Evolutionary conservation across 192 early-diverging fungal species (phyloP), one percentile per base, ranked within the genome.

Genomic region (Chytriomyces confervae): DNA sequence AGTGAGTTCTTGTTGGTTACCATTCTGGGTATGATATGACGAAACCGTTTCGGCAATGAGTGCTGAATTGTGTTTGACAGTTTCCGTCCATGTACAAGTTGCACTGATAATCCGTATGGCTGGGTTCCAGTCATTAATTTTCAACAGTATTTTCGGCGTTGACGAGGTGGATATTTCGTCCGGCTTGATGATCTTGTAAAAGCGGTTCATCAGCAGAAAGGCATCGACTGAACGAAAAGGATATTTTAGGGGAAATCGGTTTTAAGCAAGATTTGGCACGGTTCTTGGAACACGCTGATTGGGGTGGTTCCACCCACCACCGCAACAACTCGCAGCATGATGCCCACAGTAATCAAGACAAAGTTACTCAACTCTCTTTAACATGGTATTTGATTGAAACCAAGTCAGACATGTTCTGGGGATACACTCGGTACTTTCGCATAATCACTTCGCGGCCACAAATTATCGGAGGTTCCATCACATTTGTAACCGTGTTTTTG

Each of bases 41-140:
- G 53, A 13, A 20, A 20, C 53, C 16, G 53, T 57, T 57, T 57
- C 53, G 20, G 53, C 53, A 20, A 57, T 70, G 69, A 23, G 50
- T 24, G 69, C n/a, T 10, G 69, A 23, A 27, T 18, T 64, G 16
- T 13, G 16, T 48, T 48, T 43, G 66, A 70, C 53, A 8, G 69
- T 70, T 70, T 70, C 69, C 10, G 50, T 53, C 69, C 69, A 70
- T 53, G 23, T 29, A 24, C 69, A 70, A 4, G 69, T 23, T 16
- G 69, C 69, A 9, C 50, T 70, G 49, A 70, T 20, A 27, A 53
- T 20, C 8, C 51, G 48, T n/a, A 70, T 20, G 45, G 45, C 8
- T 8, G 69, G 69, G 29, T 70, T 70, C 69, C 69, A 70, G 29
- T 50, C 45, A 8, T 20, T 70, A 16, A 70, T 70, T 20, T 48